A percentile compares a stretch with the other conserved stretches of the same genome.
Conservation (phyloP, 345 rosid species). For the Citrus sp. region DNA sequence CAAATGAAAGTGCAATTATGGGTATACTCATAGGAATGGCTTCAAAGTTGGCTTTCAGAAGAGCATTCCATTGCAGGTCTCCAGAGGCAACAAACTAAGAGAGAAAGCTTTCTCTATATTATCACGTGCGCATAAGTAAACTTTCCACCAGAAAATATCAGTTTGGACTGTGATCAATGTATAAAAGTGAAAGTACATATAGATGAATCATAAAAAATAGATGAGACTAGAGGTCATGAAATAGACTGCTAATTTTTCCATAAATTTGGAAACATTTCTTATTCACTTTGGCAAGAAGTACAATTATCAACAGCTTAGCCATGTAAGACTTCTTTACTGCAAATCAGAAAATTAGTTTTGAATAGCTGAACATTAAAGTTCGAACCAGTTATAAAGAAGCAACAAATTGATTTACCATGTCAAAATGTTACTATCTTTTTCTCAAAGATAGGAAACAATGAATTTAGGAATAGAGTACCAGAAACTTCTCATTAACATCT, state of each 20-base stretch:
- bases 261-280: background rate
- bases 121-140: background rate
- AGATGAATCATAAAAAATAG: background rate
- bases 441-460: background rate
- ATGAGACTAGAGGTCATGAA: too few relatives aligned
- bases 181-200: background rate
- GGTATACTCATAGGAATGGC: slow-evolving; percentile 97
- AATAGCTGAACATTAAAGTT: too few relatives aligned
- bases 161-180: background rate
- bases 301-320: background rate
- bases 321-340: background rate
- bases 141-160: background rate
- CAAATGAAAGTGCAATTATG: slow-evolving; percentile 91
- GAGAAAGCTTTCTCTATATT: slow-evolving; percentile 4
- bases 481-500: background rate
- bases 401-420: background rate
- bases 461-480: background rate
- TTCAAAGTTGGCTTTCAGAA: slow-evolving; percentile 77
- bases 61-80: slow-evolving; percentile 71
- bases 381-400: background rate
- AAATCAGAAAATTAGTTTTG: background rate
- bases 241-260: background rate
- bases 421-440: background rate
- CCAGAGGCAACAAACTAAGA: slow-evolving; percentile 75
- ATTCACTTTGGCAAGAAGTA: background rate